phyloP scores from a whole-genome alignment of 116 monocot species.

The Posidonia oceanica region DNA sequence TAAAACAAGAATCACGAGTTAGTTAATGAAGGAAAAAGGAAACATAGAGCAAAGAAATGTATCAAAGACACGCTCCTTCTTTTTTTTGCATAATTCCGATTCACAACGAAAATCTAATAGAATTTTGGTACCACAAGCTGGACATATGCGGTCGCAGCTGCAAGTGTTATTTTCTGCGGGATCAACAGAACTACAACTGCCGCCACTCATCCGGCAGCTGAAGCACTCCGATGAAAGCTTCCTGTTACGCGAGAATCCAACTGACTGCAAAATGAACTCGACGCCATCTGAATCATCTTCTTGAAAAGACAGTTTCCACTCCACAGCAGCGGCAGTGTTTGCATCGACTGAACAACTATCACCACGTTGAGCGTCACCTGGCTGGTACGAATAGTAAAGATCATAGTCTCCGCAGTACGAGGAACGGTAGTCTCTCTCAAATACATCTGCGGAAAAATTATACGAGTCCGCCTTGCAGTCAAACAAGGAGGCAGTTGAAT shows the following conservation, averaged over 20 bases:
- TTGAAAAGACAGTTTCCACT: not conserved
- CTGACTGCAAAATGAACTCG: not conserved
- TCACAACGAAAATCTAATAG: not conserved
- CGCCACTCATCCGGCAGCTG: slow-evolving; percentile 1
- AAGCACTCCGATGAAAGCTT: not conserved
- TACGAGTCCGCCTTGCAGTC: not conserved
- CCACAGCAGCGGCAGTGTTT: not conserved
- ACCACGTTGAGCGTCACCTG: not conserved
- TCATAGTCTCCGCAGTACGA: not conserved
- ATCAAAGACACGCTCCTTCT: not conserved
- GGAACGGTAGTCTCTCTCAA: not conserved
- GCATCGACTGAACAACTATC: not conserved
- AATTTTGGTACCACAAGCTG: not conserved
- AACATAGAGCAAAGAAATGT: not conserved
- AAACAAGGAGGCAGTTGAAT: not conserved
- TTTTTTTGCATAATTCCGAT: not conserved
- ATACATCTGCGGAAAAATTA: not conserved
- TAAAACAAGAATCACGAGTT: no score
- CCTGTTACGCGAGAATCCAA: not conserved
- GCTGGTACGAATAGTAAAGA: not conserved
- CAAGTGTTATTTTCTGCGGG: not conserved
- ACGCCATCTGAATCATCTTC: not conserved
- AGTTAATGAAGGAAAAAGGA: not conserved
- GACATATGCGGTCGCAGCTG: not conserved
- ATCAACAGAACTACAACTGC: not conserved